These are phyloP conservation scores for Jimgerdemannia flammicorona DNA, from an alignment of 192 early-diverging fungal genomes.

Conservation along the genomic window DNA sequence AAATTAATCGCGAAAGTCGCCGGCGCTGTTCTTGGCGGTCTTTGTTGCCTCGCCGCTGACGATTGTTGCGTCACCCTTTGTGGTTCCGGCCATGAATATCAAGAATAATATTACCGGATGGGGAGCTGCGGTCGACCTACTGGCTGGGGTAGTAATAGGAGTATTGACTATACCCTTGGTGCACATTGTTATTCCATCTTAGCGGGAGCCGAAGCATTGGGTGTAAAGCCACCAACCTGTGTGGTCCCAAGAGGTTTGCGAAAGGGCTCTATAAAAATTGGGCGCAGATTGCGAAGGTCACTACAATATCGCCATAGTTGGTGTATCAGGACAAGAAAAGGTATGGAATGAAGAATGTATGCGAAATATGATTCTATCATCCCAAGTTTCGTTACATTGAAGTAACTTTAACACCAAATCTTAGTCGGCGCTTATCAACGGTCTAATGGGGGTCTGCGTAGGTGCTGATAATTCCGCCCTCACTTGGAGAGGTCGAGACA, in stretches of 20 bases:
- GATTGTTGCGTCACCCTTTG: constrained; percentile 30
- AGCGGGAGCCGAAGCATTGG: constrained; percentile 18
- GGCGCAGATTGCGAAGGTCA: constrained; percentile 28
- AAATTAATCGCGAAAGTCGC: background rate
- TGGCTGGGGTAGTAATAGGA: constrained; percentile 23
- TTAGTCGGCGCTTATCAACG: constrained; percentile 33
- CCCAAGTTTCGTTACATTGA: background rate
- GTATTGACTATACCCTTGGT: constrained; percentile 13
- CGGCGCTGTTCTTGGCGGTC: constrained; percentile 23
- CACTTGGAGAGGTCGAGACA: constrained; percentile 23
- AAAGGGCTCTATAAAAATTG: constrained; percentile 20
- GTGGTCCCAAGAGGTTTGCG: constrained; percentile 22
- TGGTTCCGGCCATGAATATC: constrained; percentile 27
- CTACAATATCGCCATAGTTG: constrained; percentile 36
- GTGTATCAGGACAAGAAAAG: constrained; percentile 30
- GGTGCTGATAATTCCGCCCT: constrained; percentile 19
- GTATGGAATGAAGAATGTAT: constrained; percentile 15
- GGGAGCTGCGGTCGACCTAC: constrained; percentile 25
- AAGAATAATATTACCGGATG: constrained; percentile 25
- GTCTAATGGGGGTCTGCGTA: constrained; percentile 29
- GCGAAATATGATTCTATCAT: background rate
- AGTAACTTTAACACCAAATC: background rate
- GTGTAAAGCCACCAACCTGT: constrained; percentile 26
- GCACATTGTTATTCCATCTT: constrained; percentile 10
- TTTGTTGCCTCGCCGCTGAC: constrained; percentile 22